Evolutionary conservation across 1,139 yeast genomes (phyloP).

Genomic region (Geotrichum candidum): DNA sequence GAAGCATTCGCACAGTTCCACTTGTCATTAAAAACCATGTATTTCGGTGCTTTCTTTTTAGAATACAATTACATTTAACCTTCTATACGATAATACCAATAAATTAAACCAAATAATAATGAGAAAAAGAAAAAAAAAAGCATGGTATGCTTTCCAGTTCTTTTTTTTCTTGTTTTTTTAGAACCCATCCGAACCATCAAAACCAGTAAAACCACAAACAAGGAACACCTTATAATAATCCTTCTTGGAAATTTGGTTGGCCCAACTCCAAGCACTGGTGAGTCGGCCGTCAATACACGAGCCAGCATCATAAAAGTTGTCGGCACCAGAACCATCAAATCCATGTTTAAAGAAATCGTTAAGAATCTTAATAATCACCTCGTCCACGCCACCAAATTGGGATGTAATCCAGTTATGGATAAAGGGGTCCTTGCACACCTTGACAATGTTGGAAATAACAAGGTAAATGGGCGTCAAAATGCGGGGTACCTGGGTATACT

Average conservation of each 20-base stretch:
- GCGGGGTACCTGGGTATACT: slow-evolving; percentile 68
- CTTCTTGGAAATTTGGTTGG: slow-evolving; percentile 59
- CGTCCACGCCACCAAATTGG: slow-evolving; percentile 51
- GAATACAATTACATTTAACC: too few relatives aligned
- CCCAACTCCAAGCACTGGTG: slow-evolving; percentile 77
- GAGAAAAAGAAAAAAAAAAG: background rate
- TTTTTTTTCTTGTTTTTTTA: slow-evolving; percentile 13
- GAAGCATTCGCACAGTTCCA: too few relatives aligned
- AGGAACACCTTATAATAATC: slow-evolving; percentile 57
- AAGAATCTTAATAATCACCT: slow-evolving; percentile 17
- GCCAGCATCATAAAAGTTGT: slow-evolving; percentile 71
- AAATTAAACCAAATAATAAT: background rate
- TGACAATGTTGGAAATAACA: slow-evolving; percentile 49
- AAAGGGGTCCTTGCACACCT: slow-evolving; percentile 41
- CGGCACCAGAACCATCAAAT: slow-evolving; percentile 73
- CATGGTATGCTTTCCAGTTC: too few relatives aligned
- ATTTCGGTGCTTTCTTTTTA: too few relatives aligned
- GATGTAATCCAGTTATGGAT: slow-evolving; percentile 45
- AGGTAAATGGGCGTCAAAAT: slow-evolving; percentile 63
- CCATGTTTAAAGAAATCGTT: slow-evolving; percentile 65
- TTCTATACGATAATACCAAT: background rate
- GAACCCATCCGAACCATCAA: slow-evolving; percentile 60
- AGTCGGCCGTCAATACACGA: slow-evolving; percentile 73
- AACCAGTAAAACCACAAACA: slow-evolving; percentile 62
- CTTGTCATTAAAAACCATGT: too few relatives aligned